Conservation (phyloP, 345 rosid species). For the Sonneratia caseolaris region DNA sequence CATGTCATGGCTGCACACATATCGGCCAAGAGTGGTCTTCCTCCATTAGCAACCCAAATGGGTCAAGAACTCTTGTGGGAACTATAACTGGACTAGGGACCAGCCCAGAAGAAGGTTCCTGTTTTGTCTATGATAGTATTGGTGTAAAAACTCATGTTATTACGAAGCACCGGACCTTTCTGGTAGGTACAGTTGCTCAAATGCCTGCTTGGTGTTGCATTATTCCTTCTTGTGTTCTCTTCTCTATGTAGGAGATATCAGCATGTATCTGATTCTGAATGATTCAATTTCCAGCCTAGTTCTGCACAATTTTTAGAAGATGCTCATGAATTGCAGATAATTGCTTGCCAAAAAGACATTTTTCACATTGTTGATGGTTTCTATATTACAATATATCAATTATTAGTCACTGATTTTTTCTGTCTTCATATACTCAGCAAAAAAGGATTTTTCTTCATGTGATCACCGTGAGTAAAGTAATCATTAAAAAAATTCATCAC, state of each 20-base stretch:
- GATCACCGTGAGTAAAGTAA: no score
- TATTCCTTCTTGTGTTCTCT: background rate
- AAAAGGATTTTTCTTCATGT: no score
- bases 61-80: constrained; percentile 50
- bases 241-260: background rate
- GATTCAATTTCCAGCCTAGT: background rate
- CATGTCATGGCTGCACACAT: constrained; percentile 22
- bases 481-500: no score
- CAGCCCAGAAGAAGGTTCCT: constrained; percentile 69
- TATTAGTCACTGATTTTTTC: no score
- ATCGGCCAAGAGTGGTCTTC: constrained; percentile 13
- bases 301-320: background rate
- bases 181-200: constrained; percentile 48
- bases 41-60: constrained; percentile 16
- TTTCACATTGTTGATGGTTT: background rate
- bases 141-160: constrained; percentile 79
- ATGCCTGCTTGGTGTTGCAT: constrained; percentile 8
- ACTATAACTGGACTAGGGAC: constrained; percentile 64
- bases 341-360: background rate
- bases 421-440: no score
- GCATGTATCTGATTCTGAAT: background rate
- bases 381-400: background rate
- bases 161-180: constrained; percentile 83
- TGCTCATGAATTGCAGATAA: background rate
- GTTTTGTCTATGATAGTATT: constrained; percentile 57